Base-by-base conservation (phyloP, 345 rosid genomes). In the Sisymbrium altissimum region DNA sequence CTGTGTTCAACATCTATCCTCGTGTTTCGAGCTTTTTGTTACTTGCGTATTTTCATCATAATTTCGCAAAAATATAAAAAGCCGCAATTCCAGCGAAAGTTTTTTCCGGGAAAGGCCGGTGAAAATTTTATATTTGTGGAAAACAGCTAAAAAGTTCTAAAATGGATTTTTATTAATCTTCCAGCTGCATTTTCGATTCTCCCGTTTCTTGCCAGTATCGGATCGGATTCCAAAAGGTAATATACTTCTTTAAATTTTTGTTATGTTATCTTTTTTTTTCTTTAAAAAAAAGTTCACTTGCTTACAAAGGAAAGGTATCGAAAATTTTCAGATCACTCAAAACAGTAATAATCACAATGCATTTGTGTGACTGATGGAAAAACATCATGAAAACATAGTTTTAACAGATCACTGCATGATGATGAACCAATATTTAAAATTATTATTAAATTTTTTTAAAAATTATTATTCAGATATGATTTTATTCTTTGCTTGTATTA, bases 361-460 rank as follows among this genome's bases (percentile, higher is more conserved):
- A 55, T 66, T 66, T 73, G 52, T 46, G 59, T 74, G 58, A 44
- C 71, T 73, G 48, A 54, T 43, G 25, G 17, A 4, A 64, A 21
- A 43, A 64, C 21, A 64, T 53, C 43, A 74, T 58, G 46, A 50
- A 68, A 75, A 41, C 74, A 61, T 70, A 62, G 74, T 60, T 75
- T 67, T 74, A 58, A 75, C 73, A 75, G 74, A 52, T 68, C 74
- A 75, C 9, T 68, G 50, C 79, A 76, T 52, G 73, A 59, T 61
- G 54, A 59, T 49, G 43, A 58, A 58, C 21, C 25, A 36, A 63
- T 55, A 64, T 9, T 30, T 49, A 36, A 39, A 4, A 32, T 5
- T 38, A 2, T 29, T 4, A 23, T 35, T 21, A 7, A 4, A 3
- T 9, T 17, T 40, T 5, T 32, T 44, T 4, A n/a, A n/a, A n/a